Evolutionary conservation across 495 filamentous ascomycete species (phyloP), one percentile per base, ranked within the genome.

Genomic region (Wilcoxina mikolae): DNA sequence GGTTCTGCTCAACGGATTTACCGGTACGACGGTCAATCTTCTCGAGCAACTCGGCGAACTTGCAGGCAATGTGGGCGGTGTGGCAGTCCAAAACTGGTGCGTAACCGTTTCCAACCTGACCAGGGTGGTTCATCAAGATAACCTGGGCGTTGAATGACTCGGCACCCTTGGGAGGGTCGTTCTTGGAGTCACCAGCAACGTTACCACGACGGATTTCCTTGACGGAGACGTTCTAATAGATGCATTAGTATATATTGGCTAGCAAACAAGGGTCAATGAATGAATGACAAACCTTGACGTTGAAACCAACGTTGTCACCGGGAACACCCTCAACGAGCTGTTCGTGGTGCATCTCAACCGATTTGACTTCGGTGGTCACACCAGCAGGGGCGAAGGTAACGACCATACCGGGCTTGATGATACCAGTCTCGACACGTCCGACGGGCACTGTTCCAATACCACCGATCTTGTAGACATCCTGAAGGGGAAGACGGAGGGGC

Each of bases 301-400:
- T 98, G 88, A 98, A 98, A 66, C 91, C 91, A 70, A 98, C 91
- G 77, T 98, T 98, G 82, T 98, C 91, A 77, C 91, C 91, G 64
- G 91, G 93, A 60, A 87, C 67, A 85, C 91, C 91, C 79, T 94
- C 85, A 67, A 74, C 70, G 69, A 98, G 88, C 83, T 95, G 89
- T 78, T 96, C 90, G 86, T 98, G 91, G 57, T 66, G 64, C 91
- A 98, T 98, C 79, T 98, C 91, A 68, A 98, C 91, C 71, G 89
- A 95, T 84, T 98, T 98, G 79, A 98, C 91, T 87, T 98, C 91
- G 78, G 91, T 98, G 78, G 91, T 96, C 67, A 98, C 90, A 81
- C 85, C 86, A 78, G 91, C 80, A 42, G 91, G 91, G 68, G 91
- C 91, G 76, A 88, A 89, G 71, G 84, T 87, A 62, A 94, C 85